Conservation (phyloP, 257 asterid species). For the Capsicum pubescens region DNA sequence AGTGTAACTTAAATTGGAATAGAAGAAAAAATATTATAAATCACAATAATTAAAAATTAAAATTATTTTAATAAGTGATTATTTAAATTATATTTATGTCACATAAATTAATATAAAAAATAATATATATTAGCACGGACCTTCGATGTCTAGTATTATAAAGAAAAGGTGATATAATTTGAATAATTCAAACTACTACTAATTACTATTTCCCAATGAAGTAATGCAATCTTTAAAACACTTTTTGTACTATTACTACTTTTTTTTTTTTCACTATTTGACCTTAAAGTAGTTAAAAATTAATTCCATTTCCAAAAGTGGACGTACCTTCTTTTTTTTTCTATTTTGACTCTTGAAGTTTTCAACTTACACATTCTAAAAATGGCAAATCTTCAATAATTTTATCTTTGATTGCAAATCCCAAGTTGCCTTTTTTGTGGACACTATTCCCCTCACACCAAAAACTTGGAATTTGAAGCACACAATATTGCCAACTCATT, state of each 20-base stretch:
- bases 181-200: neutral
- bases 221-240: neutral
- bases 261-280: neutral
- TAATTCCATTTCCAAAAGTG: slow-evolving; percentile 10
- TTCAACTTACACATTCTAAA: neutral
- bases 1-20: too few relatives aligned
- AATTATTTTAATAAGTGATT: too few relatives aligned
- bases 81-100: too few relatives aligned
- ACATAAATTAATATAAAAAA: too few relatives aligned
- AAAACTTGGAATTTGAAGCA: neutral
- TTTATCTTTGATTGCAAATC: neutral
- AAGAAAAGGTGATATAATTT: neutral
- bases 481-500: too few relatives aligned
- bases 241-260: neutral
- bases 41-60: too few relatives aligned
- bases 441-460: neutral
- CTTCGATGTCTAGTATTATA: neutral
- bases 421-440: neutral
- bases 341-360: neutral
- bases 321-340: neutral
- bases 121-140: too few relatives aligned
- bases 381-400: neutral
- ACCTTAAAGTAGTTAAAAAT: slow-evolving; percentile 9
- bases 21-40: too few relatives aligned
- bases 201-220: slow-evolving; percentile 15